phyloP scores from a whole-genome alignment of 768 basidiomycete species.

The Kwoniella sp. region DNA sequence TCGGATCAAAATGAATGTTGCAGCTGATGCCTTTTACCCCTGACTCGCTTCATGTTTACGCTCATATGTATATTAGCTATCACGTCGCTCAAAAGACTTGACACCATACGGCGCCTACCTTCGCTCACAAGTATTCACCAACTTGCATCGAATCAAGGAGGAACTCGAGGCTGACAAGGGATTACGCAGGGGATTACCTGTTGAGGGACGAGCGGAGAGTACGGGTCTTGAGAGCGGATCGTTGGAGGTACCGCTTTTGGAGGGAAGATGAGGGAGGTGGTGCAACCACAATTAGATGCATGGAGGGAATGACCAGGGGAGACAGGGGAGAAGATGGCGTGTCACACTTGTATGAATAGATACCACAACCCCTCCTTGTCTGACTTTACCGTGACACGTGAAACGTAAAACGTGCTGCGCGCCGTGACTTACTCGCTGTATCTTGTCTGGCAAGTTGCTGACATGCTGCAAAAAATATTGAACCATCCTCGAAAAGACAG shows the following conservation, averaged over 20 bases:
- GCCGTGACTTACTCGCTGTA: too few relatives aligned
- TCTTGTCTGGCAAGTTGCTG: too few relatives aligned
- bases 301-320: too few relatives aligned
- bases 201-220: slow-evolving; percentile 3
- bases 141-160: slow-evolving; percentile 31
- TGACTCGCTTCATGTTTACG: too few relatives aligned
- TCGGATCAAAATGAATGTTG: too few relatives aligned
- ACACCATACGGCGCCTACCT: slow-evolving; percentile 49
- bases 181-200: neutral
- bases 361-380: neutral
- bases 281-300: too few relatives aligned
- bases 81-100: slow-evolving; percentile 41
- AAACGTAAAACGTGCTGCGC: too few relatives aligned
- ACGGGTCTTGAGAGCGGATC: neutral
- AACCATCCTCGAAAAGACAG: too few relatives aligned
- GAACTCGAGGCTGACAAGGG: slow-evolving; percentile 13
- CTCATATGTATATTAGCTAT: slow-evolving; percentile 47
- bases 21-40: too few relatives aligned
- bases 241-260: slow-evolving; percentile 15
- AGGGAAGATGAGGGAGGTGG: slow-evolving; percentile 8
- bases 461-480: too few relatives aligned
- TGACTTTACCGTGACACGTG: too few relatives aligned
- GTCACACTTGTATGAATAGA: neutral
- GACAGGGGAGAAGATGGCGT: too few relatives aligned
- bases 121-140: slow-evolving; percentile 45